phyloP scores from a whole-genome alignment of 164 flowering plant genomes.

The Pachysandra terminalis region DNA sequence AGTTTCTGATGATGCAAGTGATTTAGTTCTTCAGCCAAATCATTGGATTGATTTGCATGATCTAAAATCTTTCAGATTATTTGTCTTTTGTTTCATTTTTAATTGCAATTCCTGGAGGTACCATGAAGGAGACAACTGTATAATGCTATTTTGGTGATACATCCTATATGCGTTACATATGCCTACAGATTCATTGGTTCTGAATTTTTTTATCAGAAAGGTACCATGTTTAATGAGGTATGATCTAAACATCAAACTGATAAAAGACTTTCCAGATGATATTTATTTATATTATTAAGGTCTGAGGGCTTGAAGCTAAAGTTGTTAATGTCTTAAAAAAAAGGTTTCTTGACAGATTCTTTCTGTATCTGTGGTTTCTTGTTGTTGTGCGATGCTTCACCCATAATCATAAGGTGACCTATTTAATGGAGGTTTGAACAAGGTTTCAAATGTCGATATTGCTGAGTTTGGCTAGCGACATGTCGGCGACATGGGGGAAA shows the following conservation, averaged over 20 bases:
- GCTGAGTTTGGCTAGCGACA: no score
- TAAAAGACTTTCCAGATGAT: not conserved
- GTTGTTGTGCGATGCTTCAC: not conserved
- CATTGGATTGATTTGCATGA: not conserved
- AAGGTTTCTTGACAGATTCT: not conserved
- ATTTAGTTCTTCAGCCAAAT: not conserved
- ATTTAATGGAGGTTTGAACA: not conserved
- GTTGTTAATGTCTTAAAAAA: not conserved
- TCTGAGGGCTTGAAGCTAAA: not conserved
- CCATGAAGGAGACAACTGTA: not conserved
- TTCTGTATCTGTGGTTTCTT: not conserved
- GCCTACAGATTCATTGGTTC: not conserved
- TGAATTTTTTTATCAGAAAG: not conserved
- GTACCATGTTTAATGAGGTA: not conserved
- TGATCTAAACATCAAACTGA: not conserved
- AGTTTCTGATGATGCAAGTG: no score
- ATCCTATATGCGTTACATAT: not conserved
- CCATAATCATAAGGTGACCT: not conserved
- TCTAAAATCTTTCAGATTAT: not conserved
- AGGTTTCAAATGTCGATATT: no score
- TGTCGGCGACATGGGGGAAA: no score
- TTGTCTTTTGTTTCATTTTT: not conserved
- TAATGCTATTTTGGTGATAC: not conserved
- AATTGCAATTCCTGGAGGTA: not conserved
- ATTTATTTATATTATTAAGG: not conserved